These are phyloP conservation scores for Fomitopsis betulina DNA, from an alignment of 1,284 basidiomycete genomes.

Conservation along the genomic window DNA sequence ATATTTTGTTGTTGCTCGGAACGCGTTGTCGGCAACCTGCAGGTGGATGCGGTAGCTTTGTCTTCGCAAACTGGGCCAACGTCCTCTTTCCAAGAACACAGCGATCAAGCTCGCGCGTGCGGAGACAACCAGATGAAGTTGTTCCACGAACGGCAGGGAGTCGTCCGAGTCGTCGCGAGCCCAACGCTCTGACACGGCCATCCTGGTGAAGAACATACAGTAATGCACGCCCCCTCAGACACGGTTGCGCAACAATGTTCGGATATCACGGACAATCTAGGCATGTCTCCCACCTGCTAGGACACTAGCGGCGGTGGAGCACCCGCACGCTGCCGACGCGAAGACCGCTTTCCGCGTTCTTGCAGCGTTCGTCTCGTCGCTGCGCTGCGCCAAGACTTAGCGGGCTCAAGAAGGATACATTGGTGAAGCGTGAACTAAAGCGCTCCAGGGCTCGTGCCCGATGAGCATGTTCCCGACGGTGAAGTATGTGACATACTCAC, in stretches of 20 bases:
- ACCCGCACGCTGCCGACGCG: constrained; percentile 68
- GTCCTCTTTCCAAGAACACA: constrained; percentile 73
- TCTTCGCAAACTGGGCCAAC: constrained; percentile 35
- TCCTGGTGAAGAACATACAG: constrained; percentile 97
- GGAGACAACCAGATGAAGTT: constrained; percentile 95
- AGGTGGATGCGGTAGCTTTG: constrained; percentile 54
- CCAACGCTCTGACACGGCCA: constrained; percentile 69
- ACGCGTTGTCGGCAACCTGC: constrained; percentile 5
- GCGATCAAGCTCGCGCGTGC: constrained; percentile 95
- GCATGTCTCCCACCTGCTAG: constrained; percentile 88
- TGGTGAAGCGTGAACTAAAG: constrained; percentile 72
- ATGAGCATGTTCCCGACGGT: constrained; percentile 85
- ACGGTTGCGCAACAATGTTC: constrained; percentile 81
- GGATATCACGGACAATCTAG: constrained; percentile 70
- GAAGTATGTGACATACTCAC: constrained; percentile 82
- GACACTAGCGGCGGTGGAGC: constrained; percentile 93
- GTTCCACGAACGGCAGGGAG: constrained; percentile 77
- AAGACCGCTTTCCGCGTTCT: constrained; percentile 76
- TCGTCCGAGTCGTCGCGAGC: constrained; percentile 54
- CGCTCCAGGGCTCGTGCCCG: constrained; percentile 80
- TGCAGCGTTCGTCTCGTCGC: constrained; percentile 75
- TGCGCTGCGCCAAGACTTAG: constrained; percentile 88
- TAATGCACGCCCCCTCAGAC: constrained; percentile 79
- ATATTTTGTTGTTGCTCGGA: constrained; percentile 9
- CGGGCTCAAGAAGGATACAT: constrained; percentile 78